Base-by-base conservation (phyloP, 192 early-diverging fungal genomes). In the Chytriomyces confervae region DNA sequence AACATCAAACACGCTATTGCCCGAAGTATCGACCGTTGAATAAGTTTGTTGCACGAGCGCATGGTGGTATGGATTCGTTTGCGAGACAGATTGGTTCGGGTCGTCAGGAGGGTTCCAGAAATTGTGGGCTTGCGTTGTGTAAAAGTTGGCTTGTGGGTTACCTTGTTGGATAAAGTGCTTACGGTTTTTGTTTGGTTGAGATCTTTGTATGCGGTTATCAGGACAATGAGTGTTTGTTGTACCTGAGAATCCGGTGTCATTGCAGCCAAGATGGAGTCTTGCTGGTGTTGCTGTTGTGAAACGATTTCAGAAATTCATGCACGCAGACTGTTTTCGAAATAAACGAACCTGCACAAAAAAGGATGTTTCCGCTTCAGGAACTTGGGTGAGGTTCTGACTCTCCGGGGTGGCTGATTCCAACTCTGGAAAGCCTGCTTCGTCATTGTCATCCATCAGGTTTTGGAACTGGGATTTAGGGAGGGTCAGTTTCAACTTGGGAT, bases 371-470 rank as follows among this genome's bases (percentile, higher is more conserved):
- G 69, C 11, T 50, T 50, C 29, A 24, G 66, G 50, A 27, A 29
- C 36, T 43, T 29, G 63, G 18, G 63, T 29, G 1, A 43, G 24
- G 13, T 13, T 65, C 24, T 23, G 20, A 27, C 72, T 74, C n/a
- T 61, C 72, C 7, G 72, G 69, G 48, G 69, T 77, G 11, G 44
- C 75, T 7, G 75, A 16, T 8, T 66, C 65, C 8, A 18, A 13
- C 11, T 79, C 79, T 9, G 72, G 43, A 49, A 79, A 79, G 27
- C 45, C 79, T 51, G 36, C 79, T 20, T 77, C 76, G 45, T 80
- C 79, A 67, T 78, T 49, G 62, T 79, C 51, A 44, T 79, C 64
- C 77, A 79, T 61, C 60, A 78, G 29, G 66, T 80, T 80, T n/a
- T 70, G 50, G 49, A 80, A 80, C 78, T 79, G 13, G 9, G 8